Evolutionary conservation across 768 basidiomycete genomes (phyloP).

Genomic region (Psilocybe sp.): DNA sequence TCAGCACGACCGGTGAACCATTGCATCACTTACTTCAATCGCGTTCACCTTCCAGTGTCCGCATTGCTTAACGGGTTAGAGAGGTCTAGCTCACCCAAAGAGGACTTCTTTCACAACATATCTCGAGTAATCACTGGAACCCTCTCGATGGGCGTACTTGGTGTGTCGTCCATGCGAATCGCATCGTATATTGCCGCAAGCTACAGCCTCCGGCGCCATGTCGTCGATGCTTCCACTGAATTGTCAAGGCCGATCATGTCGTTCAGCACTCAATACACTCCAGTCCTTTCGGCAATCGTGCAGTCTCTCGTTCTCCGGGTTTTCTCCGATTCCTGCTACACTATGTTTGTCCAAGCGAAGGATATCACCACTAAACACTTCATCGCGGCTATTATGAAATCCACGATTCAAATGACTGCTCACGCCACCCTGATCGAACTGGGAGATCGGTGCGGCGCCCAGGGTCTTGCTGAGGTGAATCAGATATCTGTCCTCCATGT

Average conservation of each 20-base stretch:
- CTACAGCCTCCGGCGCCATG: conserved; percentile 28
- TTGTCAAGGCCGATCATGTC: conserved; percentile 24
- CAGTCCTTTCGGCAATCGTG: conserved; percentile 29
- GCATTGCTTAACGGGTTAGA: conserved; percentile 27
- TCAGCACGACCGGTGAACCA: conserved; percentile 31
- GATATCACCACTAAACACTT: conserved; percentile 23
- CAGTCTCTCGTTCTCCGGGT: conserved; percentile 29
- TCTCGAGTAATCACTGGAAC: not conserved
- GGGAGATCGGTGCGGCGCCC: conserved; percentile 35
- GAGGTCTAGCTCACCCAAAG: conserved; percentile 5
- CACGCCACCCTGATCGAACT: conserved; percentile 17
- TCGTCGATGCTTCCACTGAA: conserved; percentile 12
- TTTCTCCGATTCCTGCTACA: conserved; percentile 9
- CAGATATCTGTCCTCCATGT: conserved; percentile 27
- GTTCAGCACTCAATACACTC: conserved; percentile 37
- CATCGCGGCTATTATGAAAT: conserved; percentile 30
- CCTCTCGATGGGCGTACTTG: conserved; percentile 5
- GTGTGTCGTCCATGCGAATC: conserved; percentile 4
- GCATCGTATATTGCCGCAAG: conserved; percentile 14
- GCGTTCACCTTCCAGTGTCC: conserved; percentile 26
- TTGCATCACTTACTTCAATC: conserved; percentile 32
- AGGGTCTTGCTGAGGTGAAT: conserved; percentile 33
- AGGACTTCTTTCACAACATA: conserved; percentile 18
- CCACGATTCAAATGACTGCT: conserved; percentile 19
- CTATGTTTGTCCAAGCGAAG: not conserved